These are phyloP conservation scores for Dactylellina sp. DNA, from an alignment of 2,329 filamentous ascomycete species.

Conservation along the genomic window DNA sequence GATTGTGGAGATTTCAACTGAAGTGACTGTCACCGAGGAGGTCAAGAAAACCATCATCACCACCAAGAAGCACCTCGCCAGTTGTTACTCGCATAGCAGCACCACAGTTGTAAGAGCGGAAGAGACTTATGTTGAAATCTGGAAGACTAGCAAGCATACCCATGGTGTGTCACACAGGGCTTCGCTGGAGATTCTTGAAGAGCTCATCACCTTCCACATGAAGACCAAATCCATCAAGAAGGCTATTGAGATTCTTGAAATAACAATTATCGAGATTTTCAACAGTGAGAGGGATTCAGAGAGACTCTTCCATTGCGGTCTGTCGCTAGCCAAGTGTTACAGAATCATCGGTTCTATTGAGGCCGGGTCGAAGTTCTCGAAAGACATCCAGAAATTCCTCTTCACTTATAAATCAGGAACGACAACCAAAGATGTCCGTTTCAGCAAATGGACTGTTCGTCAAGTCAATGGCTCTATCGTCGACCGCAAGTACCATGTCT, in stretches of 20 bases:
- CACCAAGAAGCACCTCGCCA: slow-evolving; percentile 35
- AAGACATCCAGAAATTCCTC: slow-evolving; percentile 36
- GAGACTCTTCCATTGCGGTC: slow-evolving; percentile 27
- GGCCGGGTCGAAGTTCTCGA: slow-evolving; percentile 26
- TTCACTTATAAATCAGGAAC: slow-evolving; percentile 16
- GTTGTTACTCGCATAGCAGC: slow-evolving; percentile 24
- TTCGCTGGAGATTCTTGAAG: slow-evolving; percentile 20
- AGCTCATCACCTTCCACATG: slow-evolving; percentile 21
- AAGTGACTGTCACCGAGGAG: slow-evolving; percentile 32
- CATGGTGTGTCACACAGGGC: slow-evolving; percentile 25
- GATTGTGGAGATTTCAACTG: slow-evolving; percentile 21
- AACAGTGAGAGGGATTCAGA: slow-evolving; percentile 25
- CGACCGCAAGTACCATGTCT: slow-evolving; percentile 31
- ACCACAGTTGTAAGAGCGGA: slow-evolving; percentile 33
- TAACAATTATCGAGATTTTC: slow-evolving; percentile 35
- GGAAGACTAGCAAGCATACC: slow-evolving; percentile 29
- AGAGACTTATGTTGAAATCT: slow-evolving; percentile 28
- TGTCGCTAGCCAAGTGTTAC: slow-evolving; percentile 25
- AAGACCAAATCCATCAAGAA: slow-evolving; percentile 26
- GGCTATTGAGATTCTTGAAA: slow-evolving; percentile 29
- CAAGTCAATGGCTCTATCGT: slow-evolving; percentile 26
- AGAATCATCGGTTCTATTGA: slow-evolving; percentile 29
- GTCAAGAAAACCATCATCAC: slow-evolving; percentile 26
- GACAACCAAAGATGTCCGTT: not conserved
- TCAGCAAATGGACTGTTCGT: slow-evolving; percentile 19